These are phyloP conservation scores for Hyaloperonospora arabidopsidis DNA, from an alignment of 352 stramenopile species.

Conservation along the genomic window DNA sequence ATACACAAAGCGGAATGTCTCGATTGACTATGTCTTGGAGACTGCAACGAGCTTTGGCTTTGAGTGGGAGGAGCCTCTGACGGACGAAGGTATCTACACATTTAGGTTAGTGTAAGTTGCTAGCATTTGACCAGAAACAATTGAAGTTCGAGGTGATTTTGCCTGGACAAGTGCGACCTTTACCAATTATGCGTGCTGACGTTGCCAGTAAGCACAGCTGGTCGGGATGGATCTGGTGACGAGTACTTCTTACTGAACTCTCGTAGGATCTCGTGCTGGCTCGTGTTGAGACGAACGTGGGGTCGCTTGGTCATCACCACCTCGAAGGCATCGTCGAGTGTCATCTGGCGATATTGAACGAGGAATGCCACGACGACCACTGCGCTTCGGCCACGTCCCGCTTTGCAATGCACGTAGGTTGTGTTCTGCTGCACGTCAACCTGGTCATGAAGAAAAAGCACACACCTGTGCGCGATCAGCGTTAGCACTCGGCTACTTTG, in stretches of 20 bases:
- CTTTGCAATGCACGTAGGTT: conserved; percentile 81
- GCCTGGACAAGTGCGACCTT: too few relatives aligned
- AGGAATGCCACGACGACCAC: conserved; percentile 68
- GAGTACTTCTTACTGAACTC: conserved; percentile 29
- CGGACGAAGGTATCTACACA: conserved; percentile 53
- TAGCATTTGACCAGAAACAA: too few relatives aligned
- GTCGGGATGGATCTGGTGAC: conserved; percentile 3
- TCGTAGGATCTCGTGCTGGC: conserved; percentile 42
- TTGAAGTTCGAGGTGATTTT: not conserved
- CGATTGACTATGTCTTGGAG: conserved; percentile 54
- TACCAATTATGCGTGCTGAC: too few relatives aligned
- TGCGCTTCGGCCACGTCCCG: conserved; percentile 62
- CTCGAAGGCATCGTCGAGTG: conserved; percentile 43
- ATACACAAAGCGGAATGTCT: conserved; percentile 63
- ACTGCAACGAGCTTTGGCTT: conserved; percentile 52
- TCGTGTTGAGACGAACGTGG: conserved; percentile 59
- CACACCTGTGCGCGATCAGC: conserved; percentile 30
- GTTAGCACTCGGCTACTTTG: not conserved
- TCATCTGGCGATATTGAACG: conserved; percentile 50
- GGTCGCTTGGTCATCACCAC: conserved; percentile 47
- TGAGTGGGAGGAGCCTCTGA: conserved; percentile 42
- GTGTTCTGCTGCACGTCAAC: conserved; percentile 39
- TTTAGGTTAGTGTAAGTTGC: conserved; percentile 33
- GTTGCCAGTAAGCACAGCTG: conserved; percentile 1
- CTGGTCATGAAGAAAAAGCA: conserved; percentile 58